Conservation (phyloP, 2,329 filamentous ascomycete species). For the Monilinia fructigena region DNA sequence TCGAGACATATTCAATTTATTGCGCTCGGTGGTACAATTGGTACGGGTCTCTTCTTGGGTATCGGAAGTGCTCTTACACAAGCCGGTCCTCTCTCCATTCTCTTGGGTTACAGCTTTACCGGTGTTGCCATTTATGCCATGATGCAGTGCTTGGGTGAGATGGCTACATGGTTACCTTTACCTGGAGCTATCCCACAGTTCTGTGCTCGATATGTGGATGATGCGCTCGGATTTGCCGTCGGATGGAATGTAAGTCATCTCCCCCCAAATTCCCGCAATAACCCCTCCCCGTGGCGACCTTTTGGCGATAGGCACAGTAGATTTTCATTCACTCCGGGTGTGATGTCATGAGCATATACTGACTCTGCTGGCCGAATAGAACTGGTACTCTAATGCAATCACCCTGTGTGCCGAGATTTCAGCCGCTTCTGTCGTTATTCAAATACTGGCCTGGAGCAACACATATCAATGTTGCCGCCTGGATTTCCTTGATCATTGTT, state of each 20-base stretch:
- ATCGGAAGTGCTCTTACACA: constrained; percentile 53
- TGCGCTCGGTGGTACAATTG: constrained; percentile 57
- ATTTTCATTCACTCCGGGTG: not conserved
- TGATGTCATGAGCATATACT: constrained; percentile 15
- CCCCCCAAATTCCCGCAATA: constrained; percentile 48
- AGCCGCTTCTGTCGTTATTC: constrained; percentile 50
- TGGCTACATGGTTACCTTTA: constrained; percentile 52
- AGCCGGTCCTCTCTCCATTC: constrained; percentile 53
- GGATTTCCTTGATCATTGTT: constrained; percentile 47
- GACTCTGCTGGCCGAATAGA: constrained; percentile 27
- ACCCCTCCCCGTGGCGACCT: too few relatives aligned
- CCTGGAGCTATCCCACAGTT: constrained; percentile 52
- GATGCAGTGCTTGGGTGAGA: constrained; percentile 52
- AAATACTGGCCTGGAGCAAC: constrained; percentile 47
- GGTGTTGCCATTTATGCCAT: constrained; percentile 53
- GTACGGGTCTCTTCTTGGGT: constrained; percentile 55
- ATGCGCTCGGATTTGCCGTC: constrained; percentile 54
- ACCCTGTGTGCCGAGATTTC: constrained; percentile 49
- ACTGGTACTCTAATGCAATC: constrained; percentile 38
- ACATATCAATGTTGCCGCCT: constrained; percentile 37
- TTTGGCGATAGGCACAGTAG: not conserved
- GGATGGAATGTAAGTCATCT: constrained; percentile 65
- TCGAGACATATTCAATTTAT: constrained; percentile 59
- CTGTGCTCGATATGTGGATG: constrained; percentile 47
- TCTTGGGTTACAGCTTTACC: constrained; percentile 53